Percentiles rank a stretch among this genome's conserved stretches.
Conservation (phyloP, 495 filamentous ascomycete genomes). For the Aspergillus leporis region DNA sequence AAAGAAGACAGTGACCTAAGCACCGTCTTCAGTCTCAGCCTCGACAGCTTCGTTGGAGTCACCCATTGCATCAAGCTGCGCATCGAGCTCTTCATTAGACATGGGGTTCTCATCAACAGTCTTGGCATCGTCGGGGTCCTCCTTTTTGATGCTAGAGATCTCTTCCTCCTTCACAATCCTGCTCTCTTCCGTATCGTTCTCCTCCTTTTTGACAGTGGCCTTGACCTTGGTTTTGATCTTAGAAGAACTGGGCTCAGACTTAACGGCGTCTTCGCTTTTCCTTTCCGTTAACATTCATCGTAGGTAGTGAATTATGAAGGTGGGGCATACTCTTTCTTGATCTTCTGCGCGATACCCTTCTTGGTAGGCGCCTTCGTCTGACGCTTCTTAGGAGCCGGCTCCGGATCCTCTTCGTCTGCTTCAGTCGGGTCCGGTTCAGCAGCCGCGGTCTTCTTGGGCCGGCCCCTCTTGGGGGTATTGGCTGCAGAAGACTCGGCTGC, state of each 20-base stretch:
- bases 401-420: slow-evolving; percentile 3
- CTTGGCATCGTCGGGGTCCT: background rate
- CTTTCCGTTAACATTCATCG: background rate
- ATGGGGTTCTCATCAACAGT: background rate
- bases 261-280: background rate
- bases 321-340: slow-evolving; percentile 7
- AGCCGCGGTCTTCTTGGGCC: slow-evolving; percentile 20
- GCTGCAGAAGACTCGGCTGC: slow-evolving; percentile 1
- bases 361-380: slow-evolving; percentile 20
- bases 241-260: background rate
- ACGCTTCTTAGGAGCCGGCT: slow-evolving; percentile 23
- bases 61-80: slow-evolving; percentile 12
- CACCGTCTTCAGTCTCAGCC: background rate
- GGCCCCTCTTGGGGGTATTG: slow-evolving; percentile 23
- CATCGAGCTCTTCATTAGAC: slow-evolving; percentile 11
- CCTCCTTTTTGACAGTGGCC: background rate
- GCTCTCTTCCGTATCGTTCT: background rate
- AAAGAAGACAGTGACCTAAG: background rate
- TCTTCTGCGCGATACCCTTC: slow-evolving; percentile 10
- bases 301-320: too few species aligned
- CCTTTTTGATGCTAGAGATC: background rate
- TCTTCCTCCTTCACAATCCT: background rate
- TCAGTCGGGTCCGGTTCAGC: slow-evolving; percentile 1
- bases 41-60: slow-evolving; percentile 1
- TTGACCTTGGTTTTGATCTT: background rate